Evolutionary conservation across 306 rosid species (phyloP).

Genomic region (Corylus heterophylla): DNA sequence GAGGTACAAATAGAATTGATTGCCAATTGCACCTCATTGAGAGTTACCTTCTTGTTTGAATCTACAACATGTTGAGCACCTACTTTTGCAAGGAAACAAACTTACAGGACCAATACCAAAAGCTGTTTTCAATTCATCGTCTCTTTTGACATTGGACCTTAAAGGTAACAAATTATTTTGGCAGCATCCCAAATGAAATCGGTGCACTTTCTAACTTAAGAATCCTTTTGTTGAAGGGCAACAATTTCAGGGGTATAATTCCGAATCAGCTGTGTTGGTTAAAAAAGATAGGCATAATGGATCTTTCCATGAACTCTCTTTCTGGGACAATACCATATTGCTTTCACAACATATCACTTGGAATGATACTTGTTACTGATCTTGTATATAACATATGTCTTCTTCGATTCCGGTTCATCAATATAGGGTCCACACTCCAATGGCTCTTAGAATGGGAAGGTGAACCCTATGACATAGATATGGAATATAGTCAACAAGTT

Average conservation of each 20-base stretch:
- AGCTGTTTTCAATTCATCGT: not conserved
- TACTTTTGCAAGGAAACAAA: slow-evolving; percentile 1
- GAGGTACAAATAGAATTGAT: not conserved
- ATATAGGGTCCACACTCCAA: too few relatives aligned
- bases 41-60: slow-evolving; percentile 4
- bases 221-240: not conserved
- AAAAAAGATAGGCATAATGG: not conserved
- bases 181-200: slow-evolving; percentile 2
- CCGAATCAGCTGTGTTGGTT: slow-evolving; percentile 6
- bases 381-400: too few relatives aligned
- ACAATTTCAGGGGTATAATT: slow-evolving; percentile 5
- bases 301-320: slow-evolving; percentile 14
- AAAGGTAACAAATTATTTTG: slow-evolving; percentile 5
- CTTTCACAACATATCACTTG: not conserved
- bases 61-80: not conserved
- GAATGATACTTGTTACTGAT: not conserved
- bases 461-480: too few relatives aligned
- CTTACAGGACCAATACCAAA: not conserved
- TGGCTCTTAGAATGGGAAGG: too few relatives aligned
- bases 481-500: not conserved
- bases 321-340: slow-evolving; percentile 18
- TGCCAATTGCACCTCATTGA: not conserved
- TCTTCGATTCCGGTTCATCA: too few relatives aligned
- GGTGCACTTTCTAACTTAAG: not conserved
- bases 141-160: not conserved